Conservation (phyloP, 352 stramenopile species). For the Pythium volutum region DNA sequence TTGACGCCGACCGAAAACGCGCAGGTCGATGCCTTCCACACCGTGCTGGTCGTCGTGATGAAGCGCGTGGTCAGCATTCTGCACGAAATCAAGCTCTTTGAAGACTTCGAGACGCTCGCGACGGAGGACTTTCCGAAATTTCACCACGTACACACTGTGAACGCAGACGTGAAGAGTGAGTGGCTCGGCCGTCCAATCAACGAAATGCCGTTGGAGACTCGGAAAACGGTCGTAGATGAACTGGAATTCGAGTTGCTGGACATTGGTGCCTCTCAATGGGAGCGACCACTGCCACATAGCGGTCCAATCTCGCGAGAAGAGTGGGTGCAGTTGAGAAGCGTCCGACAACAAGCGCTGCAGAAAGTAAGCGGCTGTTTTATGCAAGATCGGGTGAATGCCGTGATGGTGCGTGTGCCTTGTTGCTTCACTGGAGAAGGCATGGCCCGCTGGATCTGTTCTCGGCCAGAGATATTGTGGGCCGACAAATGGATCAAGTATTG, state of each 20-base stretch:
- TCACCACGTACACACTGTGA: constrained; percentile 50
- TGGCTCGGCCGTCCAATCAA: constrained; percentile 55
- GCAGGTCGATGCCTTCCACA: constrained; percentile 60
- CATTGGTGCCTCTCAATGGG: constrained; percentile 31
- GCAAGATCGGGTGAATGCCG: constrained; percentile 37
- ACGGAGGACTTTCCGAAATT: constrained; percentile 49
- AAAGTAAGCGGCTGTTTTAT: constrained; percentile 52
- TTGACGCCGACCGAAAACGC: constrained; percentile 57
- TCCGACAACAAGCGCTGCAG: constrained; percentile 43
- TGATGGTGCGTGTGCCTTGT: constrained; percentile 34
- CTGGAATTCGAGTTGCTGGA: constrained; percentile 68
- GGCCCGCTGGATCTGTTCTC: constrained; percentile 52
- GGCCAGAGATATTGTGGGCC: constrained; percentile 41
- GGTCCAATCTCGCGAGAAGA: constrained; percentile 30
- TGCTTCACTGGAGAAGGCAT: constrained; percentile 69
- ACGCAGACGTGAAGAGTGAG: constrained; percentile 38
- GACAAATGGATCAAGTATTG: constrained; percentile 59
- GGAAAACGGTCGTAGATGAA: constrained; percentile 55
- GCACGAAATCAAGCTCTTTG: constrained; percentile 54
- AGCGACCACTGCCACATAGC: constrained; percentile 17
- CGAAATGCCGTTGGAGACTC: constrained; percentile 44
- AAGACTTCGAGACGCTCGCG: constrained; percentile 52
- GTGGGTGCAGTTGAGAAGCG: constrained; percentile 44
- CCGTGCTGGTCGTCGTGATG: constrained; percentile 46
- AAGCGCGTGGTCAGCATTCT: constrained; percentile 53